Evolutionary conservation across 768 basidiomycete genomes (phyloP).

Genomic region (Glaciozyma antarctica): DNA sequence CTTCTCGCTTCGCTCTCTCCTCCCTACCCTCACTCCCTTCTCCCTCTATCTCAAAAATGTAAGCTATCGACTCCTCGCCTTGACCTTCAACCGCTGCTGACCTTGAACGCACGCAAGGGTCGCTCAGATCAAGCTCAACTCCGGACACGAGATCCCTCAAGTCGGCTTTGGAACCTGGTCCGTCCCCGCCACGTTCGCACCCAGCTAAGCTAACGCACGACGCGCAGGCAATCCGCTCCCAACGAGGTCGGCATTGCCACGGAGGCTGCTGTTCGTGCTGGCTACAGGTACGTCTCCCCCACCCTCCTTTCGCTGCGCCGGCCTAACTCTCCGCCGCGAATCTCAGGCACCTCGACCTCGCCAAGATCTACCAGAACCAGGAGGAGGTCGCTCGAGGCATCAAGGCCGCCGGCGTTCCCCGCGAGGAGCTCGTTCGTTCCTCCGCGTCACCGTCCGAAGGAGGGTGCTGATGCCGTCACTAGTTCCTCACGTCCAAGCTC

Average conservation of each 20-base stretch:
- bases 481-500: conserved; percentile 59
- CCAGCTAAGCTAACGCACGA: too few species aligned
- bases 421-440: conserved; percentile 51
- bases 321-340: background rate
- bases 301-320: background rate
- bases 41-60: too few species aligned
- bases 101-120: background rate
- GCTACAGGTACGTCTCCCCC: conserved; percentile 53
- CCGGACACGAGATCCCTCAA: conserved; percentile 55
- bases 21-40: too few species aligned
- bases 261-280: conserved; percentile 54
- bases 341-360: conserved; percentile 65
- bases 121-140: conserved; percentile 42
- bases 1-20: too few species aligned
- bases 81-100: too few species aligned
- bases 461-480: too few species aligned
- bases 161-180: conserved; percentile 67
- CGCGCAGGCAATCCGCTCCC: conserved; percentile 49
- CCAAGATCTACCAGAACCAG: conserved; percentile 64
- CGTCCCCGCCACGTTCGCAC: too few species aligned
- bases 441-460: too few species aligned
- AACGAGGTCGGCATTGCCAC: conserved; percentile 51
- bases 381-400: conserved; percentile 47
- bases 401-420: conserved; percentile 64
- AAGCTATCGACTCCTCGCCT: too few species aligned